A percentile compares a stretch with the other conserved stretches of the same genome.
phyloP scores from a whole-genome alignment of 148 eudicot species.

The Pouteria glomerata region DNA sequence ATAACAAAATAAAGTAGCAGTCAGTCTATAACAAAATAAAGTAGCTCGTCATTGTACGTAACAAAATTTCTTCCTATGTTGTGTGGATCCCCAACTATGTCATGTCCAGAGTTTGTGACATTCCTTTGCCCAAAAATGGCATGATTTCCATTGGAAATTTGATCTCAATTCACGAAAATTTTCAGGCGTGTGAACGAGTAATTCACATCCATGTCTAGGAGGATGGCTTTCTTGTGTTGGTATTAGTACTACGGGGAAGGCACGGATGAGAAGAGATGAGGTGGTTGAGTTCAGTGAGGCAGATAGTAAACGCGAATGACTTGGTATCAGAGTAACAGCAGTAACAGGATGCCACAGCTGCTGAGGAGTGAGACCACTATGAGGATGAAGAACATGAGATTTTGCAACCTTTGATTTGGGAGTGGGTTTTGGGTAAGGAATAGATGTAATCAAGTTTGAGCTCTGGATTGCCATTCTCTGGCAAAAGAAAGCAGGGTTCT shows the following conservation, averaged over 20 bases:
- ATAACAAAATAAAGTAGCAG: no score
- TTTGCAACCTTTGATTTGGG: no score
- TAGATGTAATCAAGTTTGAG: background rate
- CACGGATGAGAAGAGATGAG: slow-evolving; percentile 28
- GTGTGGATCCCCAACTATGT: slow-evolving; percentile 35
- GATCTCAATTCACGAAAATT: slow-evolving; percentile 24
- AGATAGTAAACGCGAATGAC: slow-evolving; percentile 29
- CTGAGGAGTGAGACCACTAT: slow-evolving; percentile 31
- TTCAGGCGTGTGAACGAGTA: slow-evolving; percentile 28
- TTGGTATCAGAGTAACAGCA: slow-evolving; percentile 34
- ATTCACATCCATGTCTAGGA: slow-evolving; percentile 27
- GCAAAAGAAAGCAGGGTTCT: background rate
- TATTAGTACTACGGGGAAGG: slow-evolving; percentile 32
- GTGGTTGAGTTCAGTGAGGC: slow-evolving; percentile 28
- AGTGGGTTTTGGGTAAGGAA: background rate
- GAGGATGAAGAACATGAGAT: slow-evolving; percentile 26
- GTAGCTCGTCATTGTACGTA: slow-evolving; percentile 28
- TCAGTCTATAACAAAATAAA: no score
- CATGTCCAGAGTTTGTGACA: slow-evolving; percentile 28
- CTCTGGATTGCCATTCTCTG: slow-evolving; percentile 16
- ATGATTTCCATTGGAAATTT: slow-evolving; percentile 26
- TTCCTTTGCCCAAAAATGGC: slow-evolving; percentile 31
- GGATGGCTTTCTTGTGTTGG: slow-evolving; percentile 31
- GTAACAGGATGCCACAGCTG: slow-evolving; percentile 32
- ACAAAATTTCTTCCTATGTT: slow-evolving; percentile 30